Evolutionary conservation across 768 basidiomycete species (phyloP).

Genomic region (Hygrophorus pudorinus): DNA sequence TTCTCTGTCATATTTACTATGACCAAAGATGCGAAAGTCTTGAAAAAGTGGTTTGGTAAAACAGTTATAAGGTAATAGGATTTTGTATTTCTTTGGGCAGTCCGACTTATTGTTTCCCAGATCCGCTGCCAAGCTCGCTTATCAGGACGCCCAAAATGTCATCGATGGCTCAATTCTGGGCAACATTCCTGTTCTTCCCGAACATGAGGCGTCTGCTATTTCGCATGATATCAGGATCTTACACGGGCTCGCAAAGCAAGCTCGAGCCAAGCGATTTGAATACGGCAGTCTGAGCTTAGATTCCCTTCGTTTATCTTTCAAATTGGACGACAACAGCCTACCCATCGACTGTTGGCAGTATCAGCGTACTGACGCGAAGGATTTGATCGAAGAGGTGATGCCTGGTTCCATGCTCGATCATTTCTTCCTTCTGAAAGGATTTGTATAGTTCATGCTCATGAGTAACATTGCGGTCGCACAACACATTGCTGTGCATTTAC

Average conservation of each 20-base stretch:
- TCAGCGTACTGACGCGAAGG: conserved; percentile 61
- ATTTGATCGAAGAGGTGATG: conserved; percentile 80
- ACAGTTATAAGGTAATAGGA: conserved; percentile 72
- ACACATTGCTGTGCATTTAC: conserved; percentile 86
- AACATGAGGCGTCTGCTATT: conserved; percentile 50
- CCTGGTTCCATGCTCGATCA: conserved; percentile 1
- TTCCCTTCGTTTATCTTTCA: conserved; percentile 64
- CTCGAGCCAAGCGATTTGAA: conserved; percentile 65
- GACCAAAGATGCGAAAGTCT: conserved; percentile 66
- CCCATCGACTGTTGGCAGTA: conserved; percentile 72
- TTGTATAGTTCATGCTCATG: conserved; percentile 79
- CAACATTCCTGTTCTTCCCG: conserved; percentile 40
- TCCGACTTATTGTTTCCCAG: conserved; percentile 27
- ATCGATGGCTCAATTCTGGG: conserved; percentile 64
- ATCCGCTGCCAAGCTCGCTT: conserved; percentile 80
- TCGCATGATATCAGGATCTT: conserved; percentile 69
- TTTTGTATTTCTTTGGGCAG: neutral
- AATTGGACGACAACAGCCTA: conserved; percentile 66
- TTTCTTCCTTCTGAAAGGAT: conserved; percentile 3
- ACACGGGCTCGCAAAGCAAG: conserved; percentile 57
- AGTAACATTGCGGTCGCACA: conserved; percentile 88
- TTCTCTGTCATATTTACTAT: conserved; percentile 88
- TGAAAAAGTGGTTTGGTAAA: conserved; percentile 90
- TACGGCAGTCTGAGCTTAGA: conserved; percentile 70
- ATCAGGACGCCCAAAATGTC: conserved; percentile 70